Evolutionary conservation across 2,329 filamentous ascomycete genomes (phyloP).

Genomic region (Colletotrichum eremochloae): DNA sequence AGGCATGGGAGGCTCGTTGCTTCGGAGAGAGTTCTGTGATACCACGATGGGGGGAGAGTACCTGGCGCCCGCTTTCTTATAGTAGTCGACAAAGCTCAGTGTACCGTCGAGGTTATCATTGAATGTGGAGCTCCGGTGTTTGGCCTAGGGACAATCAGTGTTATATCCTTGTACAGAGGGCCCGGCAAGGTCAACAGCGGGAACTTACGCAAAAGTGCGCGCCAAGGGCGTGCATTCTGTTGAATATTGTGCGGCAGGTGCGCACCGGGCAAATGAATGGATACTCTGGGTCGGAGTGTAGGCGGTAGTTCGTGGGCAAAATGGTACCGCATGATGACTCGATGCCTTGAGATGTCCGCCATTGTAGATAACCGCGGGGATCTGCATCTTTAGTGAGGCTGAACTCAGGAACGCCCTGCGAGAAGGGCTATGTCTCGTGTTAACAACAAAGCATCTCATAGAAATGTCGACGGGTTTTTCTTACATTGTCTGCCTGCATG

Average conservation of each 20-base stretch:
- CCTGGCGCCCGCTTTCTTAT: constrained; percentile 8
- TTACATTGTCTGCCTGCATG: background rate
- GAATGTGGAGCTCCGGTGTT: constrained; percentile 45
- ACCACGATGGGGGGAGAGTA: constrained; percentile 44
- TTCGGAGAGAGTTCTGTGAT: constrained; percentile 44
- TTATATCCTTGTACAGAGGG: background rate
- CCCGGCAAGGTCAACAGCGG: background rate
- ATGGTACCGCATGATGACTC: constrained; percentile 47
- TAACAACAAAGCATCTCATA: background rate
- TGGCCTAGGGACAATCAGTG: constrained; percentile 36
- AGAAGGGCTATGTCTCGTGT: background rate
- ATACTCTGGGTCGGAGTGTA: constrained; percentile 43
- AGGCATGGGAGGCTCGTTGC: constrained; percentile 44
- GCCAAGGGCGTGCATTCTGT: constrained; percentile 40
- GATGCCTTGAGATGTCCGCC: background rate
- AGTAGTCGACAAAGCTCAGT: constrained; percentile 47
- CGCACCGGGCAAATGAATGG: constrained; percentile 56
- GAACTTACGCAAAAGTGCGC: constrained; percentile 44
- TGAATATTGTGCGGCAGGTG: constrained; percentile 51
- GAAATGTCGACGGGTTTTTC: background rate
- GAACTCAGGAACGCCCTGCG: background rate
- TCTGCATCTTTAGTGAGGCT: background rate
- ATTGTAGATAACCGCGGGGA: constrained; percentile 17
- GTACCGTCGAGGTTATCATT: constrained; percentile 60
- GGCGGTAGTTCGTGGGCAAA: constrained; percentile 51